A percentile compares a stretch with the other conserved stretches of the same genome.
These are phyloP conservation scores for Chernovozyma aurita DNA, from an alignment of 1,139 yeast species.

Conservation along the genomic window DNA sequence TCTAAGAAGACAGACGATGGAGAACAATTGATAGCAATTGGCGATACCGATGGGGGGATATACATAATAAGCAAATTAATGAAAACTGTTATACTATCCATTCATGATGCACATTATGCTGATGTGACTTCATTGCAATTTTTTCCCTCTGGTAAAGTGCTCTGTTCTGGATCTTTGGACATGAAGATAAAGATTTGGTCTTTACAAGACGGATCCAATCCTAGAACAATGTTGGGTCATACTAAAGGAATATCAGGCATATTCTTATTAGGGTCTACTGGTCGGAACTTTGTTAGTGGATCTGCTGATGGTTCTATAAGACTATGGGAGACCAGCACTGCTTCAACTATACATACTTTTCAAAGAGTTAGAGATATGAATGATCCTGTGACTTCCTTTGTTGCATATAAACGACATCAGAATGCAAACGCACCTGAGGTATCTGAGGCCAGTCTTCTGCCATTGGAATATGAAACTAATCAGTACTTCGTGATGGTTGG, in stretches of 20 bases:
- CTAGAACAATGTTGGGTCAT: constrained; percentile 49
- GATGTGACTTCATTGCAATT: constrained; percentile 32
- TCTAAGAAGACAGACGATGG: constrained; percentile 12
- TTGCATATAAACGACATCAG: constrained; percentile 6
- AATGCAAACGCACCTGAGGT: not conserved
- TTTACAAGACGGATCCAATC: constrained; percentile 43
- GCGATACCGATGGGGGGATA: constrained; percentile 42
- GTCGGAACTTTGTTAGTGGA: constrained; percentile 57
- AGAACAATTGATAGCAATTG: constrained; percentile 26
- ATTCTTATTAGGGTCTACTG: constrained; percentile 47
- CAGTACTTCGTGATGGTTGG: constrained; percentile 35
- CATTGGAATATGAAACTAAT: constrained; percentile 33
- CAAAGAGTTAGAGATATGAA: constrained; percentile 24
- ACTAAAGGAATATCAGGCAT: constrained; percentile 40
- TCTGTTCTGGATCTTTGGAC: constrained; percentile 54
- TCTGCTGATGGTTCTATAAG: constrained; percentile 49
- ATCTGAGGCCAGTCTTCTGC: not conserved
- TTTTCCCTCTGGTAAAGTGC: constrained; percentile 60
- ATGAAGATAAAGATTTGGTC: constrained; percentile 57
- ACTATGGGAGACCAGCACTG: constrained; percentile 69
- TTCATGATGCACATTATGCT: constrained; percentile 40
- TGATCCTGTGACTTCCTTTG: constrained; percentile 28
- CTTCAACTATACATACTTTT: constrained; percentile 37
- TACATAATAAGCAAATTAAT: constrained; percentile 10
- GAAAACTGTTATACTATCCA: constrained; percentile 7